Percentiles rank a stretch among this genome's conserved stretches.
Evolutionary conservation across 2,329 filamentous ascomycete genomes (phyloP).

Genomic region (Fusarium torulosum): DNA sequence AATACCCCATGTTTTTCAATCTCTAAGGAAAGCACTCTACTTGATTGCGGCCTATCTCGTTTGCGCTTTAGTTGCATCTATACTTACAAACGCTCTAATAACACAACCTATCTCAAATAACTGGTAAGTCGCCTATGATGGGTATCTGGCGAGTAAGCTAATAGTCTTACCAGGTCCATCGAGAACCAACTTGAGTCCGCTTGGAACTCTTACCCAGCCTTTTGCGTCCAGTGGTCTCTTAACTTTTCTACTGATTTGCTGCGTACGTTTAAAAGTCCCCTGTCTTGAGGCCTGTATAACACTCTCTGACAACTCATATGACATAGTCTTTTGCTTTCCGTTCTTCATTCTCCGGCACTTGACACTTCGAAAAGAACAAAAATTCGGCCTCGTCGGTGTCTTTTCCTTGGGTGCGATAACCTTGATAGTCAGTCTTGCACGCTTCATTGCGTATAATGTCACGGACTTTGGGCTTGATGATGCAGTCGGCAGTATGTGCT

Average conservation of each 20-base stretch:
- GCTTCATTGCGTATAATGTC: slow-evolving; percentile 8
- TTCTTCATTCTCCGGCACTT: slow-evolving; percentile 15
- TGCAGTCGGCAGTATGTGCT: slow-evolving; percentile 7
- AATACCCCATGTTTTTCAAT: slow-evolving; percentile 11
- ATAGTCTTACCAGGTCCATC: not conserved
- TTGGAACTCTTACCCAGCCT: slow-evolving; percentile 1
- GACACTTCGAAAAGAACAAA: slow-evolving; percentile 12
- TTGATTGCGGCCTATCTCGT: not conserved
- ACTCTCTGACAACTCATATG: not conserved
- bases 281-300: too few species aligned
- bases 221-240: slow-evolving; percentile 19
- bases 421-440: not conserved
- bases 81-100: not conserved
- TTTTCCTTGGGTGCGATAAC: slow-evolving; percentile 27
- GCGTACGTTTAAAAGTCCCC: not conserved
- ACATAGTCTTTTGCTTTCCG: slow-evolving; percentile 20
- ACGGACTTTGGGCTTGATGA: slow-evolving; percentile 6
- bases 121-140: not conserved
- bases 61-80: not conserved
- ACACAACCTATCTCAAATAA: slow-evolving; percentile 7
- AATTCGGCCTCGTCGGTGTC: slow-evolving; percentile 2
- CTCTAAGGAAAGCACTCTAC: not conserved
- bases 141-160: not conserved
- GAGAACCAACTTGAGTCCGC: slow-evolving; percentile 16
- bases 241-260: slow-evolving; percentile 25